Conservation (phyloP, 2,329 filamentous ascomycete species). For the Colletotrichum spinosum region DNA sequence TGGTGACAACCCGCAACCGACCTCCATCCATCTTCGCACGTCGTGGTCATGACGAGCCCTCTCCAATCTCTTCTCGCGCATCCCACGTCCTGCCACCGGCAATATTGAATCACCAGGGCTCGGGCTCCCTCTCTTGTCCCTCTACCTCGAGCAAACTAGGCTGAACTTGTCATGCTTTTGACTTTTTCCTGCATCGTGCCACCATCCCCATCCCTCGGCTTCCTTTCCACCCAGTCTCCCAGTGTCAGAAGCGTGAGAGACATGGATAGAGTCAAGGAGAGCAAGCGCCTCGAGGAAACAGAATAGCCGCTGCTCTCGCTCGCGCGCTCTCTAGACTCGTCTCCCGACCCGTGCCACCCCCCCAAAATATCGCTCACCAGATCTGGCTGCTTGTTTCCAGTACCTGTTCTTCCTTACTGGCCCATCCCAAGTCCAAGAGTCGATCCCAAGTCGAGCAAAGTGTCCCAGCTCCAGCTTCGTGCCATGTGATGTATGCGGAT, state of each 20-base stretch:
- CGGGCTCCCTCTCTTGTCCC: conserved; percentile 11
- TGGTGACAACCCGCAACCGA: conserved; percentile 21
- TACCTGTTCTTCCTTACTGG: conserved; percentile 16
- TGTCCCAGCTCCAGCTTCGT: conserved; percentile 19
- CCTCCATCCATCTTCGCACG: conserved; percentile 36
- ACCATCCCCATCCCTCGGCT: conserved; percentile 9
- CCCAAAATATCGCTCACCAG: not conserved
- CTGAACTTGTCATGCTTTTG: conserved; percentile 9
- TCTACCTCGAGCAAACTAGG: not conserved
- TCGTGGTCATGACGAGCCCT: conserved; percentile 16
- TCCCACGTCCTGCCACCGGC: not conserved
- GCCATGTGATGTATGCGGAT: conserved; percentile 35
- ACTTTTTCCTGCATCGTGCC: not conserved
- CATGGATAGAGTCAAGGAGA: too few species aligned
- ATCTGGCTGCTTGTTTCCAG: conserved; percentile 16
- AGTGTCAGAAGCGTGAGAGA: too few species aligned
- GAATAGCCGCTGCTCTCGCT: too few species aligned
- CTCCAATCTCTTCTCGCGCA: not conserved
- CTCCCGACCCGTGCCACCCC: not conserved
- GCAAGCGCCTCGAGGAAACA: too few species aligned
- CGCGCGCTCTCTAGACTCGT: too few species aligned
- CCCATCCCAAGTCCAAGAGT: conserved; percentile 8
- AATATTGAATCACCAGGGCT: not conserved
- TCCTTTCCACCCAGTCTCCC: not conserved
- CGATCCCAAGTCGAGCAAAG: conserved; percentile 27